A percentile compares a stretch with the other conserved stretches of the same genome.
phyloP scores from a whole-genome alignment of 257 asterid species.

The Nicotiana tomentosiformis region DNA sequence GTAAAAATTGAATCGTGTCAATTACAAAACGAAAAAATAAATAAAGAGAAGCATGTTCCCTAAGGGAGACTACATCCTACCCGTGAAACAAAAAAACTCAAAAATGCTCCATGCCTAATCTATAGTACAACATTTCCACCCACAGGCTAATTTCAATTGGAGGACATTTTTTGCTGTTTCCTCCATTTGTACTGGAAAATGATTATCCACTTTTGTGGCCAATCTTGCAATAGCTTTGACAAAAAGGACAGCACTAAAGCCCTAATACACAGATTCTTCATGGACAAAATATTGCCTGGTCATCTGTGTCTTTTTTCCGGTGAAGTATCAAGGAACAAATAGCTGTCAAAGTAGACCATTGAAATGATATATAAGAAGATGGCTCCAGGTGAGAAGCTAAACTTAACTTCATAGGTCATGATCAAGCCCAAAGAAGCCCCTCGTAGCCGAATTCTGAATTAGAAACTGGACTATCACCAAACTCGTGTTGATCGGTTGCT shows the following conservation, averaged over 20 bases:
- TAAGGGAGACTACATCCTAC: not conserved
- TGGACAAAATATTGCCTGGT: not conserved
- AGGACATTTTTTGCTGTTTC: not conserved
- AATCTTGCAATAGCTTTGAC: not conserved
- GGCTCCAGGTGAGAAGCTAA: not conserved
- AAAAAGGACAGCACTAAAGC: not conserved
- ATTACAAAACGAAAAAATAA: conserved; percentile 13
- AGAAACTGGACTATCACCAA: conserved; percentile 60
- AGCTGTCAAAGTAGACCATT: not conserved
- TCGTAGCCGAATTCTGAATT: conserved; percentile 65
- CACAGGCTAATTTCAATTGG: too few species aligned
- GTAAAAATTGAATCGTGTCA: not conserved
- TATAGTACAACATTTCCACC: too few species aligned
- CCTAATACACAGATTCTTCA: not conserved
- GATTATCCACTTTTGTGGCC: not conserved
- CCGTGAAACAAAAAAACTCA: not conserved
- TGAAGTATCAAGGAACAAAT: not conserved
- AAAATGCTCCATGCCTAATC: not conserved
- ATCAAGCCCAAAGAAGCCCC: conserved; percentile 73
- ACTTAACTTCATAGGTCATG: not conserved
- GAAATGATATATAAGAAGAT: not conserved
- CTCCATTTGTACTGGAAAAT: not conserved
- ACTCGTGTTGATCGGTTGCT: conserved; percentile 32
- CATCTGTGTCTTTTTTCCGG: not conserved
- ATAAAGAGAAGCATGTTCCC: not conserved